These are phyloP conservation scores for Agarophyton chilense DNA, from an alignment of 23 red algal species.

Conservation along the genomic window DNA sequence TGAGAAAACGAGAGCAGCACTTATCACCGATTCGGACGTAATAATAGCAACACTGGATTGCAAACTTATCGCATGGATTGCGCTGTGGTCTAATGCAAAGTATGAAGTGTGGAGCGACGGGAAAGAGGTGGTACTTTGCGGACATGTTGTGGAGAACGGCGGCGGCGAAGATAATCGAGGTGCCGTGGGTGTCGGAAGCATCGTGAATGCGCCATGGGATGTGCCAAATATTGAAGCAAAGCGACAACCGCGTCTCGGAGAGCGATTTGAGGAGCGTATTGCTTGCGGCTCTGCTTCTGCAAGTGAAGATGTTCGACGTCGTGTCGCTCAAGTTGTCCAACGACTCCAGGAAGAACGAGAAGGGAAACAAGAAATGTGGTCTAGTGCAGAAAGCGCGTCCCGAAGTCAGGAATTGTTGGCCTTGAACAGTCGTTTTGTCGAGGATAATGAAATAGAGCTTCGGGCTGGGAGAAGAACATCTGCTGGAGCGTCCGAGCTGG, in stretches of 20 bases:
- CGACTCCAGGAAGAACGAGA: constrained; percentile 28
- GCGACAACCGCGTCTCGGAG: constrained; percentile 14
- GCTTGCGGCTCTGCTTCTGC: constrained; percentile 45
- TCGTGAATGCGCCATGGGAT: constrained; percentile 47
- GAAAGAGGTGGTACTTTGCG: constrained; percentile 47
- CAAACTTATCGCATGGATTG: constrained; percentile 56
- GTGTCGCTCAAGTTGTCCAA: not conserved
- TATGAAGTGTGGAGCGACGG: constrained; percentile 51
- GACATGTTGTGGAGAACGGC: not conserved
- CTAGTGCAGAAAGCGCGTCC: not conserved
- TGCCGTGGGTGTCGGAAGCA: not conserved
- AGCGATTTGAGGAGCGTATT: constrained; percentile 36
- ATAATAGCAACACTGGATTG: constrained; percentile 69
- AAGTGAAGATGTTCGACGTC: constrained; percentile 35
- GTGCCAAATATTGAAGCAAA: constrained; percentile 27
- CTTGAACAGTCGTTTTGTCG: not conserved
- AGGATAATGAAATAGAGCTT: constrained; percentile 3
- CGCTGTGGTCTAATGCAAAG: constrained; percentile 21
- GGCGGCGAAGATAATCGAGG: not conserved
- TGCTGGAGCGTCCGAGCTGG: not conserved
- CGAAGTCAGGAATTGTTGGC: constrained; percentile 18
- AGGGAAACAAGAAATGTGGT: constrained; percentile 19
- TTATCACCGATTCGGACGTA: constrained; percentile 53
- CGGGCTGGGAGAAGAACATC: not conserved
- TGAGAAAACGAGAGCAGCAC: constrained; percentile 73